Evolutionary conservation across 306 rosid genomes (phyloP), one percentile per base, ranked within the genome.

Genomic region (Rosa lucieae): DNA sequence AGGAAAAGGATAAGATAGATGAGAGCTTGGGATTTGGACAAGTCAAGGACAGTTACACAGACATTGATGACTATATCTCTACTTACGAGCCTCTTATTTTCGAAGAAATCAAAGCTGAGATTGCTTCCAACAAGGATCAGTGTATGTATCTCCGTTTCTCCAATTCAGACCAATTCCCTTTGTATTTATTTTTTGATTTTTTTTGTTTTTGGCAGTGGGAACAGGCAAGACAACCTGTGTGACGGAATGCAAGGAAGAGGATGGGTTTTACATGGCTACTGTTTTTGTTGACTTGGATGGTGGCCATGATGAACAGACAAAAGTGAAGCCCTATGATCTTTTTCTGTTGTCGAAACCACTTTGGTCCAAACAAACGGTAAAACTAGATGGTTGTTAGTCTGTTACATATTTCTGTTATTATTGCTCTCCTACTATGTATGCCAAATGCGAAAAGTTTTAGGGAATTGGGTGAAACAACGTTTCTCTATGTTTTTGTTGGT

Each of bases 1-100:
- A 74, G 56, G 78, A 77, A 1, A 84, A 58, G 80, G 79, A 14
- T 15, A 77, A 80, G 10, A 39, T 4, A 55, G 83, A 10, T 5
- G 79, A 70, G 65, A 88, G 70, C 8, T 82, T 78, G 48, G 87
- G 77, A 65, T 87, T 94, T 10, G 82, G 66, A 56, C 79, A 81
- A 72, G 93, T 86, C 58, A 88, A 94, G 83, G 68, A 61, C 15
- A 40, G 65, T 7, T 94, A 94, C 85, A 83, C 87, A 15, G 91
- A 91, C n/a, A 86, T 89, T 62, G 92, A 89, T 76, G 97, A 94
- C 70, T 94, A 94, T 79, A 83, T 86, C 81, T 86, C 92, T 42
- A 92, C 98, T 6, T 94, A 87, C 56, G 97, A 91, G 83, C 98
- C 97, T n/a, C 94, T 94, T 67, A 43, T 94, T 15, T 91, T 92